These are phyloP conservation scores for Sophora flavescens DNA, from an alignment of 306 rosid species.

Conservation along the genomic window DNA sequence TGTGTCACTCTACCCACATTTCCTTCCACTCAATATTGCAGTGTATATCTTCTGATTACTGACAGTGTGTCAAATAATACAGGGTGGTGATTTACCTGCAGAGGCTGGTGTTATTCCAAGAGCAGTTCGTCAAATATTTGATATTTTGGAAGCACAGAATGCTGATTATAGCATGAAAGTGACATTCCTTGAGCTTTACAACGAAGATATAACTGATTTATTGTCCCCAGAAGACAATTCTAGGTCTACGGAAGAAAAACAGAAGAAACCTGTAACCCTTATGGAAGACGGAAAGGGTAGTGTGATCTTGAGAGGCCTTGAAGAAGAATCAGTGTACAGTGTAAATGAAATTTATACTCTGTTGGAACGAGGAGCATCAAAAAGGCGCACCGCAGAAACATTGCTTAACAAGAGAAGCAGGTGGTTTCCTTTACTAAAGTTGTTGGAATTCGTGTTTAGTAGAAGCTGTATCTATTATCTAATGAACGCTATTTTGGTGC, in stretches of 20 bases:
- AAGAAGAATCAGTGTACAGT: conserved; percentile 88
- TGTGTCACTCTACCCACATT: neutral
- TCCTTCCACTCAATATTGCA: neutral
- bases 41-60: conserved; percentile 3
- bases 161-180: conserved; percentile 95
- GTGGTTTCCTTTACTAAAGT: conserved; percentile 42
- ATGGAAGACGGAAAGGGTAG: conserved; percentile 98
- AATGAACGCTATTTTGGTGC: conserved; percentile 46
- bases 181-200: conserved; percentile 91
- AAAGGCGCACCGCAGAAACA: conserved; percentile 95
- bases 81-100: conserved; percentile 88
- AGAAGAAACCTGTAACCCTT: conserved; percentile 73
- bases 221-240: conserved; percentile 78
- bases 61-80: conserved; percentile 3
- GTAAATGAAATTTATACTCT: conserved; percentile 81
- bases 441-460: conserved; percentile 15
- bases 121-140: conserved; percentile 93
- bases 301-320: conserved; percentile 90
- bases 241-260: conserved; percentile 74
- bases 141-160: conserved; percentile 81
- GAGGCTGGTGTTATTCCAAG: conserved; percentile 98
- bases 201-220: conserved; percentile 91
- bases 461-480: conserved; percentile 6
- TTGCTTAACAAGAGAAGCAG: conserved; percentile 95
- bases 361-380: conserved; percentile 86